Evolutionary conservation across 768 basidiomycete genomes (phyloP).

Genomic region (Boletus speciosus): DNA sequence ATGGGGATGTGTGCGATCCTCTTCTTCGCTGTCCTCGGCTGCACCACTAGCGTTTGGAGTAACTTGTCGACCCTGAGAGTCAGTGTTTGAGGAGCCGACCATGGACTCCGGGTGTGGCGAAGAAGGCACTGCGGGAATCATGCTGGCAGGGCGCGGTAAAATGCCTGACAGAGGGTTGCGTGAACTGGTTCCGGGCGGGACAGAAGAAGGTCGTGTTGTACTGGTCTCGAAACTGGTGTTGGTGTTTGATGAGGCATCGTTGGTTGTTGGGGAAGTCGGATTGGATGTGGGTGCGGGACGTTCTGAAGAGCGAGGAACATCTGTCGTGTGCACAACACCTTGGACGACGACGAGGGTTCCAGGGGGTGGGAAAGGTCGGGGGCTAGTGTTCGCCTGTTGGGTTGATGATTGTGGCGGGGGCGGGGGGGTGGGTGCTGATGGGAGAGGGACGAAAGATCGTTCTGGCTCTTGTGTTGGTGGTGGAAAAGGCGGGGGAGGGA

Average conservation of each 20-base stretch:
- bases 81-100: background rate
- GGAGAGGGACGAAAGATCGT: constrained; percentile 8
- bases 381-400: constrained; percentile 16
- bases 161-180: constrained; percentile 37
- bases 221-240: constrained; percentile 4
- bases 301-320: constrained; percentile 43
- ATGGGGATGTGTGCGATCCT: constrained; percentile 11
- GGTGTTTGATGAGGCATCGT: constrained; percentile 1
- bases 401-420: constrained; percentile 22
- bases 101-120: constrained; percentile 6
- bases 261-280: constrained; percentile 4
- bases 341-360: constrained; percentile 82
- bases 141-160: constrained; percentile 36
- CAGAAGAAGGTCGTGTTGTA: constrained; percentile 18
- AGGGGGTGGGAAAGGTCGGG: constrained; percentile 63
- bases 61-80: constrained; percentile 3
- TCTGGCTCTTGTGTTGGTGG: constrained; percentile 10
- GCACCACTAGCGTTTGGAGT: background rate
- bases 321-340: constrained; percentile 77
- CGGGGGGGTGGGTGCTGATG: constrained; percentile 12
- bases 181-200: constrained; percentile 29
- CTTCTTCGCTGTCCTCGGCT: constrained; percentile 15
- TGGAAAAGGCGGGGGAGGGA: constrained; percentile 8
- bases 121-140: constrained; percentile 22
- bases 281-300: constrained; percentile 16